Conservation (phyloP, 2,329 filamentous ascomycete genomes). For the Dactylellina sp. region DNA sequence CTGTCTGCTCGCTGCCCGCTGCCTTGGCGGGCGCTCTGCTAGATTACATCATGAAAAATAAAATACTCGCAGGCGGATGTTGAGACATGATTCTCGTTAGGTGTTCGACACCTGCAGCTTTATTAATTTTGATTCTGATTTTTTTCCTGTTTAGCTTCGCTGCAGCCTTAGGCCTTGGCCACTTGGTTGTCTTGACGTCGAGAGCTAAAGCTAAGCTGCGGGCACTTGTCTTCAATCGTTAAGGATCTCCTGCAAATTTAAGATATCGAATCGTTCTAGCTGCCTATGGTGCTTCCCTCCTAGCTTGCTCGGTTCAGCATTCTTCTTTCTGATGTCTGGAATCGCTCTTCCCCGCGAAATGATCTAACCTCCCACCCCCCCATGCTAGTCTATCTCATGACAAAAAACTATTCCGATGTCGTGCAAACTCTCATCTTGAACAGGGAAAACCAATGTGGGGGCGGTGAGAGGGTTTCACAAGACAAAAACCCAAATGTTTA, state of each 20-base stretch:
- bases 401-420: conserved; percentile 45
- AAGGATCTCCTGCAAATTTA: conserved; percentile 30
- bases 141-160: conserved; percentile 13
- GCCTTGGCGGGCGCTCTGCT: conserved; percentile 12
- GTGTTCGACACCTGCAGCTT: conserved; percentile 28
- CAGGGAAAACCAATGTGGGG: conserved; percentile 29
- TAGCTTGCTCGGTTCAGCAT: conserved; percentile 48
- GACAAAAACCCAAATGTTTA: conserved; percentile 28
- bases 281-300: conserved; percentile 42
- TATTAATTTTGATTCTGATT: not conserved
- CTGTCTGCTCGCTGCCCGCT: not conserved
- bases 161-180: conserved; percentile 10
- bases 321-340: conserved; percentile 51
- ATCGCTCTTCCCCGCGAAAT: conserved; percentile 49
- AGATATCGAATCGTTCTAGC: conserved; percentile 47
- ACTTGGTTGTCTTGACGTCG: conserved; percentile 19
- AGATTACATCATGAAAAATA: conserved; percentile 52
- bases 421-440: conserved; percentile 33
- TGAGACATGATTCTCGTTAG: conserved; percentile 47
- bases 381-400: conserved; percentile 18
- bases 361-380: conserved; percentile 20
- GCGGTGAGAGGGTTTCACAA: conserved; percentile 56
- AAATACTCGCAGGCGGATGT: conserved; percentile 28
- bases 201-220: conserved; percentile 44
- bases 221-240: conserved; percentile 49